A percentile compares a stretch with the other conserved stretches of the same genome.
These are phyloP conservation scores for Centaurea solstitialis DNA, from an alignment of 129 eudicot species.

Conservation along the genomic window DNA sequence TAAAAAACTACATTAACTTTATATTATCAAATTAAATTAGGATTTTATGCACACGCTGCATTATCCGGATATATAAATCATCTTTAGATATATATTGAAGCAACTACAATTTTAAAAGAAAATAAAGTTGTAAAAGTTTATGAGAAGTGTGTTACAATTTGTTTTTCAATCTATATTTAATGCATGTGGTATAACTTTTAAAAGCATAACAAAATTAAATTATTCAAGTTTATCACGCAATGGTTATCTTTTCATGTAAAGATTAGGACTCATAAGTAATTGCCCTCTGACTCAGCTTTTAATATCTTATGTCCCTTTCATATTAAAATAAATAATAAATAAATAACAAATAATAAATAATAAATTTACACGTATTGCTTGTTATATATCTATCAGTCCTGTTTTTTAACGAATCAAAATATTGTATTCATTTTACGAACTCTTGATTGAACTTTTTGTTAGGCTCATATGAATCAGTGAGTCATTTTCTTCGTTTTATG, in stretches of 20 bases:
- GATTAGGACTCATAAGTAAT: slow-evolving; percentile 12
- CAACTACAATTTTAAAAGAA: too few relatives aligned
- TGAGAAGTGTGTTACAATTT: too few relatives aligned
- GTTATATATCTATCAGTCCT: not conserved
- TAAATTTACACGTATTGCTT: not conserved
- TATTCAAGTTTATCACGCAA: slow-evolving; percentile 1
- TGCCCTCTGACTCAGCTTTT: slow-evolving; percentile 27
- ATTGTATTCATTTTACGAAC: not conserved
- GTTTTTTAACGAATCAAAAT: not conserved
- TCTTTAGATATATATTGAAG: too few relatives aligned
- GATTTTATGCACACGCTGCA: not conserved
- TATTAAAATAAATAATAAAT: not conserved
- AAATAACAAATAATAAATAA: not conserved
- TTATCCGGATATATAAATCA: not conserved
- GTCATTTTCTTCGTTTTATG: too few relatives aligned
- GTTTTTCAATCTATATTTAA: not conserved
- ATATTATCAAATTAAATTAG: not conserved
- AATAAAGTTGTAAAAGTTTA: too few relatives aligned
- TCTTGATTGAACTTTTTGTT: not conserved
- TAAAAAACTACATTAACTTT: not conserved
- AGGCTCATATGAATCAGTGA: not conserved
- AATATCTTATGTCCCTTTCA: not conserved
- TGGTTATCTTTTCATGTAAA: slow-evolving; percentile 15
- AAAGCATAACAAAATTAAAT: not conserved
- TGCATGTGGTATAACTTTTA: not conserved